A percentile compares a stretch with the other conserved stretches of the same genome.
Conservation (phyloP, 352 stramenopile genomes). For the Pythium graminicola region DNA sequence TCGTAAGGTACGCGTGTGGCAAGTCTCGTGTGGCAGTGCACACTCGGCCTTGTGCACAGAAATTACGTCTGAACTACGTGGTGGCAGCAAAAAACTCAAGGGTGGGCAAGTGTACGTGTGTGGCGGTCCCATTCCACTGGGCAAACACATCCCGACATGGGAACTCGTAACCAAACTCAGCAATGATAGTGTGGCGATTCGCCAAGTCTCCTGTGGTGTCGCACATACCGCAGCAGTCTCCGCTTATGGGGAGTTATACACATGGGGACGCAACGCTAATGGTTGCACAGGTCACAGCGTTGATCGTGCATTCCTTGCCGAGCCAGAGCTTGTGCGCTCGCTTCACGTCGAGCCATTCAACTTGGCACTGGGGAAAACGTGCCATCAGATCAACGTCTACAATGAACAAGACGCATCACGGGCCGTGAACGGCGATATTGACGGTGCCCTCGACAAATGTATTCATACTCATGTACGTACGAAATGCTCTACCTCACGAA, state of each 20-base stretch:
- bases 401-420: slow-evolving; percentile 77
- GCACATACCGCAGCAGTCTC: slow-evolving; percentile 88
- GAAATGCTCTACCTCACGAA: no score
- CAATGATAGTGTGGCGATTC: slow-evolving; percentile 30
- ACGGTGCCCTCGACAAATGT: slow-evolving; percentile 63
- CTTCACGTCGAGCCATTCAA: slow-evolving; percentile 88
- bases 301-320: slow-evolving; percentile 56
- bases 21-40: slow-evolving; percentile 61
- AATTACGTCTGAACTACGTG: slow-evolving; percentile 45
- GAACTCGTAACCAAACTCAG: slow-evolving; percentile 51
- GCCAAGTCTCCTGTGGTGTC: slow-evolving; percentile 82
- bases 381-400: slow-evolving; percentile 87
- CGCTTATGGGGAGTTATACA: slow-evolving; percentile 86
- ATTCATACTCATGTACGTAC: slow-evolving; percentile 80
- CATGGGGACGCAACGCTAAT: slow-evolving; percentile 86
- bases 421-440: slow-evolving; percentile 78
- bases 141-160: slow-evolving; percentile 67
- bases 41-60: slow-evolving; percentile 82
- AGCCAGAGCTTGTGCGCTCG: slow-evolving; percentile 67
- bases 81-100: slow-evolving; percentile 49
- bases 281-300: slow-evolving; percentile 85
- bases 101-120: slow-evolving; percentile 87
- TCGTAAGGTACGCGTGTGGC: slow-evolving; percentile 64
- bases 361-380: slow-evolving; percentile 68
- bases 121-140: slow-evolving; percentile 76